A percentile compares a stretch with the other conserved stretches of the same genome.
These are phyloP conservation scores for Colletotrichum tanaceti DNA, from an alignment of 2,329 filamentous ascomycete genomes.

Conservation along the genomic window DNA sequence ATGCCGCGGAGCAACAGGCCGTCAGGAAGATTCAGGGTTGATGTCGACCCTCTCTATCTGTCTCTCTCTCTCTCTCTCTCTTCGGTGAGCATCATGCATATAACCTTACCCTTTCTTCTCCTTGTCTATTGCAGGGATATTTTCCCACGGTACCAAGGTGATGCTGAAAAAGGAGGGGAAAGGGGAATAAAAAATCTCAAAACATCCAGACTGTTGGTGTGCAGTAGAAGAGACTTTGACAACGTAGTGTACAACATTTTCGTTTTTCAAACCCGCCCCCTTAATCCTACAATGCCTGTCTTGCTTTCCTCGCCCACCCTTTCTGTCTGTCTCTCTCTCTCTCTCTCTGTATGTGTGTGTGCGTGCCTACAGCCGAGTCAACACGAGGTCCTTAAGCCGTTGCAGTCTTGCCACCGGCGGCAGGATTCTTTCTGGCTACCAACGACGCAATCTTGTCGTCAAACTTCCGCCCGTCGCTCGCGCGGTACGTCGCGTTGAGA, in stretches of 20 bases:
- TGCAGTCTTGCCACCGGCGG: constrained; percentile 41
- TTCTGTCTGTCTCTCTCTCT: too few species aligned
- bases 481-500: constrained; percentile 52
- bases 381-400: constrained; percentile 39
- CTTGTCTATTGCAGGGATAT: neutral
- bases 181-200: neutral
- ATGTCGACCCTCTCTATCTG: too few species aligned
- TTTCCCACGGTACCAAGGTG: neutral
- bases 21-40: constrained; percentile 53
- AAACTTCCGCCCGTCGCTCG: constrained; percentile 51
- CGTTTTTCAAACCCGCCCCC: constrained; percentile 14
- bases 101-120: neutral
- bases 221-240: constrained; percentile 31
- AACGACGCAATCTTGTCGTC: constrained; percentile 54
- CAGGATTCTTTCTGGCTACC: constrained; percentile 43
- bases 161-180: neutral
- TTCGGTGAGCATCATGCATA: neutral
- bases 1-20: constrained; percentile 61
- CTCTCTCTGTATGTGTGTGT: neutral
- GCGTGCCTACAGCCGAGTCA: neutral
- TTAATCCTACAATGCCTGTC: constrained; percentile 28
- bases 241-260: constrained; percentile 35
- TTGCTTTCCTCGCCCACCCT: neutral
- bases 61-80: too few species aligned
- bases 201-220: constrained; percentile 16